phyloP scores from a whole-genome alignment of 345 rosid genomes.

The Populus euphratica region DNA sequence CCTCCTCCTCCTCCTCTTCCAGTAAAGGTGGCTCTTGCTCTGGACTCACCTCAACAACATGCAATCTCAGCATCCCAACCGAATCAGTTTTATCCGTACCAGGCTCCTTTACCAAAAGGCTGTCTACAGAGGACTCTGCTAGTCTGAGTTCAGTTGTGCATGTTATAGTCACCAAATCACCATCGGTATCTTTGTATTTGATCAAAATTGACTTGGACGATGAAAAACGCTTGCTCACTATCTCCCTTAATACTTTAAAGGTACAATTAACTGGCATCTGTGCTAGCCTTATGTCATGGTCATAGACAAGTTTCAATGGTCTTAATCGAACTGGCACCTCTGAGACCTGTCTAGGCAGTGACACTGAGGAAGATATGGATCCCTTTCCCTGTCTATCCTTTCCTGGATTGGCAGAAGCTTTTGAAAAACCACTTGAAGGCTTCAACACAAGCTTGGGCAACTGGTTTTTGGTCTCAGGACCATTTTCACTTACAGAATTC shows the following conservation, averaged over 20 bases:
- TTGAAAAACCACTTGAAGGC: slow-evolving; percentile 50
- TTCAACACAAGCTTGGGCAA: slow-evolving; percentile 55
- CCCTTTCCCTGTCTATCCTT: slow-evolving; percentile 33
- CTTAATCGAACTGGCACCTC: slow-evolving; percentile 53
- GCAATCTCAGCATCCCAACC: slow-evolving; percentile 73
- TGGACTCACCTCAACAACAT: slow-evolving; percentile 82
- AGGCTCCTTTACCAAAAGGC: slow-evolving; percentile 50
- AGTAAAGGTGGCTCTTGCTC: slow-evolving; percentile 80
- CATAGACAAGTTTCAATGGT: slow-evolving; percentile 85
- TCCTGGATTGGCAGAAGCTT: slow-evolving; percentile 24
- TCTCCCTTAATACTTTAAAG: slow-evolving; percentile 75
- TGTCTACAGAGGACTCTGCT: slow-evolving; percentile 69
- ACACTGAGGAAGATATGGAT: slow-evolving; percentile 24
- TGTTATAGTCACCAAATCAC: slow-evolving; percentile 89
- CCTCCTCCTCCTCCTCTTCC: slow-evolving; percentile 67
- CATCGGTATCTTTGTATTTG: slow-evolving; percentile 83
- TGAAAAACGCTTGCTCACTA: slow-evolving; percentile 68
- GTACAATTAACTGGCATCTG: slow-evolving; percentile 84
- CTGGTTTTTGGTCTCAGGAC: slow-evolving; percentile 45
- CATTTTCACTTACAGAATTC: slow-evolving; percentile 45
- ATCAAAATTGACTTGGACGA: slow-evolving; percentile 83
- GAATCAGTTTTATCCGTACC: slow-evolving; percentile 49
- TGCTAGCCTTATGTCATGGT: slow-evolving; percentile 82
- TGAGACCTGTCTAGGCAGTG: slow-evolving; percentile 19
- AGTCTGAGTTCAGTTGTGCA: slow-evolving; percentile 67